Evolutionary conservation across 2,329 filamentous ascomycete genomes (phyloP), one percentile per base, ranked within the genome.

Genomic region (Xylariaceae sp.): DNA sequence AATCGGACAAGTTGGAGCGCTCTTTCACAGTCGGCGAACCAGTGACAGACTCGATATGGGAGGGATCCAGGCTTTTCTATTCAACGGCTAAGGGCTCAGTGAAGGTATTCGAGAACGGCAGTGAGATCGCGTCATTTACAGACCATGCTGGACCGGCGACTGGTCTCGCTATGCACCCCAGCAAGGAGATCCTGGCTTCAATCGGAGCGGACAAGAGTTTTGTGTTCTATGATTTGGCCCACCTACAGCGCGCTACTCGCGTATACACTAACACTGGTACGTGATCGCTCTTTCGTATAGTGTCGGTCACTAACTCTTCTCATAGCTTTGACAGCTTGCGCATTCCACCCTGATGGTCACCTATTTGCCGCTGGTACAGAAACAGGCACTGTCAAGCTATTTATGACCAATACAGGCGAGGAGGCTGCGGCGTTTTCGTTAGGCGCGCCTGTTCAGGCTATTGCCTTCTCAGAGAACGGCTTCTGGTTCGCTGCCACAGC

Each of bases 341-440:
- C 88, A 27, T 97, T 99, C 81, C 94, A 99, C 70, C 94, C 95
- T 6, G 94, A 99, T 68, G 94, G 94, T n/a, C 91, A 97, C 69
- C 81, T 99, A 5, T 85, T 97, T 64, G 93, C 91, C 32, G 89
- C 88, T 2, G 94, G 93, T 58, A 89, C 88, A n/a, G 77, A 77
- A 8, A 81, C 88, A 42, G 91, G 91, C 37, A 85, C 91, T 53
- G 88, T 99, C 70, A 91, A 92, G 71, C 83, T 99, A 47, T 97
- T 89, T 74, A 89, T 96, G 73, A 87, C 92, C 62, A 92, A 89
- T 72, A 89, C 84, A 0, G 88, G 92, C 30, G 83, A 87, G 55
- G 81, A 85, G 61, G 90, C 91, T 23, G 91, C 91, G 23, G 85
- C 83, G 50, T 96, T 95, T 72, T 77, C 74, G 16, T 74, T 88